These are phyloP conservation scores for Sporothrix dimorphospora DNA, from an alignment of 2,329 filamentous ascomycete genomes.

Conservation along the genomic window DNA sequence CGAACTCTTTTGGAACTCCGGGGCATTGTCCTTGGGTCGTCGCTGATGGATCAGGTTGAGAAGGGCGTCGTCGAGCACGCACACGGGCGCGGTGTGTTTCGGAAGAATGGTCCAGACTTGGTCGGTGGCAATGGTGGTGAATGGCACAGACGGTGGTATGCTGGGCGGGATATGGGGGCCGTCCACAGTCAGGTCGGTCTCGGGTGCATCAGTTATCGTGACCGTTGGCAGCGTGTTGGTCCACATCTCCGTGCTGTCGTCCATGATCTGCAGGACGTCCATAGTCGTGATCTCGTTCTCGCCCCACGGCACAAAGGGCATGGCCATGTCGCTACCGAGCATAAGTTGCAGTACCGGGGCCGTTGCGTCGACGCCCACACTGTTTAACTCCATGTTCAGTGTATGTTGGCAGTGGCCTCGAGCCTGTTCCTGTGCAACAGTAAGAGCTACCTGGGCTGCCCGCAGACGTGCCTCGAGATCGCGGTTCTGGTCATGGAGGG, in stretches of 20 bases:
- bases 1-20: not conserved
- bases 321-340: constrained; percentile 2
- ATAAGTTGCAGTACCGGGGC: not conserved
- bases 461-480: not conserved
- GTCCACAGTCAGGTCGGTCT: not conserved
- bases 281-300: not conserved
- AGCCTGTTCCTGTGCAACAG: not conserved
- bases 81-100: not conserved
- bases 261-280: not conserved
- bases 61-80: not conserved
- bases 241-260: constrained; percentile 12
- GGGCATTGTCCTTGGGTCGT: not conserved
- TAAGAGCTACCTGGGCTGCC: not conserved
- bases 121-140: not conserved
- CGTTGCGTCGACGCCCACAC: not conserved
- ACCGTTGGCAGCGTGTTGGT: not conserved
- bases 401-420: not conserved
- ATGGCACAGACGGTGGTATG: constrained; percentile 2
- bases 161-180: not conserved
- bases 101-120: constrained; percentile 3
- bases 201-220: not conserved
- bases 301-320: constrained; percentile 15
- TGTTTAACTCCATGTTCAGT: not conserved
- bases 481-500: constrained; percentile 2
- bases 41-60: not conserved